Conservation (phyloP, 208 protist genomes). For the Crithidia mellificae region DNA sequence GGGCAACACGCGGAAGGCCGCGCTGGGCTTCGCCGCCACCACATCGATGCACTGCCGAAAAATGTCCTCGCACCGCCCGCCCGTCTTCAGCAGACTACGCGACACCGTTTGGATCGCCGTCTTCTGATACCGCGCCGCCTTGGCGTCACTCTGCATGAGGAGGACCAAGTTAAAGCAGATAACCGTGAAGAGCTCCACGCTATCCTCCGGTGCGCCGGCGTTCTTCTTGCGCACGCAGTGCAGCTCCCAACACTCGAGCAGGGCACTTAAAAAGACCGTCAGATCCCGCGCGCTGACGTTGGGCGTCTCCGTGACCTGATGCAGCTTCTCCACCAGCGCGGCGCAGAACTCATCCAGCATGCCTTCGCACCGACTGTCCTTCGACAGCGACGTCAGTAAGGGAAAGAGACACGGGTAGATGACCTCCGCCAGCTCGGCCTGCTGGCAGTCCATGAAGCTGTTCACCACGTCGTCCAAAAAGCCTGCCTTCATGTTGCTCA, state of each 20-base stretch:
- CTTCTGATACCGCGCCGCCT: slow-evolving; percentile 42
- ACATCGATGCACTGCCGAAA: slow-evolving; percentile 52
- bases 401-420: slow-evolving; percentile 84
- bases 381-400: slow-evolving; percentile 75
- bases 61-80: slow-evolving; percentile 41
- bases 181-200: slow-evolving; percentile 67
- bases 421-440: slow-evolving; percentile 61
- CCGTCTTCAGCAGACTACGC: slow-evolving; percentile 54
- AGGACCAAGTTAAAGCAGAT: slow-evolving; percentile 51
- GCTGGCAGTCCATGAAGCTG: slow-evolving; percentile 68
- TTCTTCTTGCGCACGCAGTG: slow-evolving; percentile 71
- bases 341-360: slow-evolving; percentile 81
- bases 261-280: slow-evolving; percentile 52
- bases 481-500: slow-evolving; percentile 52
- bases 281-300: slow-evolving; percentile 69
- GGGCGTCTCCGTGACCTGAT: slow-evolving; percentile 46
- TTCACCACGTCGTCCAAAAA: slow-evolving; percentile 82
- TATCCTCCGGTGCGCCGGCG: slow-evolving; percentile 41
- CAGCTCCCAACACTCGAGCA: slow-evolving; percentile 84
- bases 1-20: slow-evolving; percentile 41
- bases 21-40: slow-evolving; percentile 34
- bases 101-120: slow-evolving; percentile 29
- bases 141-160: slow-evolving; percentile 36
- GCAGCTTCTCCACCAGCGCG: slow-evolving; percentile 73
- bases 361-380: slow-evolving; percentile 55